Evolutionary conservation across 78 protist genomes (phyloP).

Genomic region (Dictyostelium brefeldianum): DNA sequence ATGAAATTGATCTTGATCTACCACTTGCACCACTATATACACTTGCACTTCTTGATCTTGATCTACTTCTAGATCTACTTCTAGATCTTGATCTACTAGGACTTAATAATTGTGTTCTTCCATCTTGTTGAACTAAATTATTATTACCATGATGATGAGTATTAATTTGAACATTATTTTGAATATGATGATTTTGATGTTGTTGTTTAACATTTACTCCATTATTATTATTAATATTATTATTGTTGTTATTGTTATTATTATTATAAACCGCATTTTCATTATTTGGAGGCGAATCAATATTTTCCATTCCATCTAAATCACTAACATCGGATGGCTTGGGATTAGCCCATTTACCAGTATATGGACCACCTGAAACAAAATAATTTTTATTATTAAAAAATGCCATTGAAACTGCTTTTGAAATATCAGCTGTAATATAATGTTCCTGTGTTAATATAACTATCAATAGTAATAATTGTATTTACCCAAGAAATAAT

Average conservation of each 20-base stretch:
- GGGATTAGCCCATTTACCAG: constrained; percentile 81
- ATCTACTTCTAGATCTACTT: constrained; percentile 12
- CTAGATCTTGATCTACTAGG: constrained; percentile 22
- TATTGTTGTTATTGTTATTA: not conserved
- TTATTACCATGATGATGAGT: not conserved
- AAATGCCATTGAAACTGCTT: constrained; percentile 79
- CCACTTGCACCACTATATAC: constrained; percentile 19
- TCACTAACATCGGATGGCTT: constrained; percentile 29
- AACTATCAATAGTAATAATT: not conserved
- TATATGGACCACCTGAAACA: constrained; percentile 71
- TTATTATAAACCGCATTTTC: not conserved
- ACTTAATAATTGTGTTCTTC: constrained; percentile 31
- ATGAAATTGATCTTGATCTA: not conserved
- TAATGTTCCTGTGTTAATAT: too few relatives aligned
- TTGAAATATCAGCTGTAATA: constrained; percentile 71
- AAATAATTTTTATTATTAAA: constrained; percentile 70
- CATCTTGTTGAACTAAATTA: constrained; percentile 19
- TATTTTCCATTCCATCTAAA: constrained; percentile 28
- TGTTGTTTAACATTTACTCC: not conserved
- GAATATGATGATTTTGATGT: not conserved
- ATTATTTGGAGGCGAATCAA: constrained; percentile 38
- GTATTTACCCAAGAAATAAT: too few relatives aligned
- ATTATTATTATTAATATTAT: not conserved
- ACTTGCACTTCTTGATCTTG: constrained; percentile 8
- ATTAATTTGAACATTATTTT: not conserved